phyloP scores from a whole-genome alignment of 2,329 filamentous ascomycete species.

The Lojkania enalia region DNA sequence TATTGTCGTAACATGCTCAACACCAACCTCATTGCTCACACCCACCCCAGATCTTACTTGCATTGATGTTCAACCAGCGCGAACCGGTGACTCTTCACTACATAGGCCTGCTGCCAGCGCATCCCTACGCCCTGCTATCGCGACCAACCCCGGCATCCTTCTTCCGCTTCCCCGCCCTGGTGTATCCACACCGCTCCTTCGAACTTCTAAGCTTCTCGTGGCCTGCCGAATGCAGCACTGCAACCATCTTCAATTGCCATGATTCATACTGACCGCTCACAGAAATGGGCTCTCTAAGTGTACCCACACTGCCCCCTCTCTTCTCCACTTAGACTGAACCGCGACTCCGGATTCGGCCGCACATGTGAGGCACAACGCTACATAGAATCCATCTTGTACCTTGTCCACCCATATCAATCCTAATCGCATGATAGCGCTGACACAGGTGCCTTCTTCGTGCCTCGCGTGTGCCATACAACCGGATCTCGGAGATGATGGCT shows the following conservation, averaged over 20 bases:
- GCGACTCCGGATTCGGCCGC: neutral
- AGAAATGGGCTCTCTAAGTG: too few relatives aligned
- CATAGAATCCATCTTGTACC: neutral
- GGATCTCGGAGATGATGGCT: constrained; percentile 8
- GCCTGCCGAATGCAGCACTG: neutral
- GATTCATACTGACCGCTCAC: constrained; percentile 2
- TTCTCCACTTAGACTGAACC: neutral
- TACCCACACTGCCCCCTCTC: too few relatives aligned
- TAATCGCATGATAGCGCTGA: neutral
- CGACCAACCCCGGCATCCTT: constrained; percentile 1
- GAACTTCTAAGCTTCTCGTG: neutral
- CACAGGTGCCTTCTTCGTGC: neutral
- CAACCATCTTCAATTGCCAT: neutral
- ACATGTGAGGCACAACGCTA: neutral
- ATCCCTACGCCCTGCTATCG: neutral
- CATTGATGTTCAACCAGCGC: too few relatives aligned
- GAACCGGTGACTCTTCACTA: too few relatives aligned
- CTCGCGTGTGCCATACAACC: constrained; percentile 7
- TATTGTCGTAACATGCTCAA: neutral
- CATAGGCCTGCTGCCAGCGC: neutral
- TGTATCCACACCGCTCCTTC: constrained; percentile 28
- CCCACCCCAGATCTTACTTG: neutral
- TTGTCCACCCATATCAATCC: neutral
- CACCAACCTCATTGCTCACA: too few relatives aligned
- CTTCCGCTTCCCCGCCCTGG: constrained; percentile 22